phyloP scores from a whole-genome alignment of 371 early-diverging fungal genomes.

The Rhizopus arrhizus region DNA sequence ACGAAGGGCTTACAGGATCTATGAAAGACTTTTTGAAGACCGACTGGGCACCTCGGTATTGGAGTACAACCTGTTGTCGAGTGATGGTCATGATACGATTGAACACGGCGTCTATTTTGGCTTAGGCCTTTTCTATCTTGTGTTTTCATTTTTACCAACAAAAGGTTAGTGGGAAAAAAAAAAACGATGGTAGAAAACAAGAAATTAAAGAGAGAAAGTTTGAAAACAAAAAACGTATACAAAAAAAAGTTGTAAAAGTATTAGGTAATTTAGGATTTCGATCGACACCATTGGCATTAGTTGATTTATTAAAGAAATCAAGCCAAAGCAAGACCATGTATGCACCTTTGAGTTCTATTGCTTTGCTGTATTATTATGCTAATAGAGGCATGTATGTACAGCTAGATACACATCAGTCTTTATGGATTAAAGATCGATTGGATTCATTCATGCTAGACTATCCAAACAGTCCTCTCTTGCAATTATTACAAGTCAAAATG shows the following conservation, averaged over 20 bases:
- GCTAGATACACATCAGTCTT: conserved; percentile 15
- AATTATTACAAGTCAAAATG: conserved; percentile 29
- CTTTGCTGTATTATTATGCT: conserved; percentile 28
- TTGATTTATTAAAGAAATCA: conserved; percentile 22
- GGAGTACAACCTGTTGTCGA: conserved; percentile 2
- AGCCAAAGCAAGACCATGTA: conserved; percentile 27
- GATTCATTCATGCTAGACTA: conserved; percentile 21
- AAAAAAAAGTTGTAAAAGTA: conserved; percentile 22
- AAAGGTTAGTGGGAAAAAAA: conserved; percentile 25
- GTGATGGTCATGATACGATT: conserved; percentile 3
- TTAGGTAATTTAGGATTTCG: conserved; percentile 29
- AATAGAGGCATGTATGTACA: conserved; percentile 29
- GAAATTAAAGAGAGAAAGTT: not conserved
- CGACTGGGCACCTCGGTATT: conserved; percentile 2
- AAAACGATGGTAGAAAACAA: not conserved
- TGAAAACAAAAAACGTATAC: too few species aligned
- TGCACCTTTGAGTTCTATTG: conserved; percentile 25
- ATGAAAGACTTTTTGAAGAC: conserved; percentile 31
- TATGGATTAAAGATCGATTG: conserved; percentile 18
- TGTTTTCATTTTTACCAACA: conserved; percentile 31
- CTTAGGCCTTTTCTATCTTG: conserved; percentile 33
- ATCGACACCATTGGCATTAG: conserved; percentile 17
- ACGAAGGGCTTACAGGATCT: conserved; percentile 33
- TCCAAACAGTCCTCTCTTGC: conserved; percentile 25
- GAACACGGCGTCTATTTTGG: conserved; percentile 36